These are phyloP conservation scores for Cicer chorassanicum DNA, from an alignment of 306 rosid species.

Conservation along the genomic window DNA sequence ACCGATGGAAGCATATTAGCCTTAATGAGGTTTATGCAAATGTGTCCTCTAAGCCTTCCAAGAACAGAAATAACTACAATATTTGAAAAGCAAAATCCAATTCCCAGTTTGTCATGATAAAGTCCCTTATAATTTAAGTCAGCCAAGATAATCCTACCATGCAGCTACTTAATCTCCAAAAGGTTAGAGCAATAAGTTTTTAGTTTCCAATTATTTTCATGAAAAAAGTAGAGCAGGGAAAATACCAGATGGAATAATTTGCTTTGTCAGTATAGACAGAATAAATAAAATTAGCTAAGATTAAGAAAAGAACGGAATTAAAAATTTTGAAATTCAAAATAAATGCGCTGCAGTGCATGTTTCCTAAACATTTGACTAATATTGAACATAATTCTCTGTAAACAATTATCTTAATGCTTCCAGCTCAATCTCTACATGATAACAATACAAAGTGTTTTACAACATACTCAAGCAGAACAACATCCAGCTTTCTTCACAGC, in stretches of 20 bases:
- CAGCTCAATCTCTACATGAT: constrained; percentile 48
- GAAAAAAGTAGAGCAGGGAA: background rate
- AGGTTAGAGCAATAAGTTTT: background rate
- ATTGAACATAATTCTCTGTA: constrained; percentile 46
- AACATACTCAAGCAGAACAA: constrained; percentile 55
- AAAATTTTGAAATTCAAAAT: constrained; percentile 30
- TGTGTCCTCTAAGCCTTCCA: too few relatives aligned
- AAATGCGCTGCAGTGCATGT: background rate
- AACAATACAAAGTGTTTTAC: constrained; percentile 34
- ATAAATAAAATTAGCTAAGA: background rate
- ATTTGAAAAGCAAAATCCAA: background rate
- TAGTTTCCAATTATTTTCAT: background rate
- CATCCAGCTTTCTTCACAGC: constrained; percentile 55
- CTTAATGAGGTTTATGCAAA: background rate
- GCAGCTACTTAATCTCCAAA: constrained; percentile 10
- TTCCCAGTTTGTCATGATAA: background rate
- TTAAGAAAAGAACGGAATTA: background rate
- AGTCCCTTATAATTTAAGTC: background rate
- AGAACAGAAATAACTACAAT: background rate
- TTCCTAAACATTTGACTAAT: constrained; percentile 46
- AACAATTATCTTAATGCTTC: constrained; percentile 45
- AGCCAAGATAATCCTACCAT: background rate
- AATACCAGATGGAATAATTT: background rate
- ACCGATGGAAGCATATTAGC: background rate
- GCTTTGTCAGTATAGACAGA: background rate